These are phyloP conservation scores for Xanthoconium stramineum DNA, from an alignment of 768 basidiomycete genomes.

Conservation along the genomic window DNA sequence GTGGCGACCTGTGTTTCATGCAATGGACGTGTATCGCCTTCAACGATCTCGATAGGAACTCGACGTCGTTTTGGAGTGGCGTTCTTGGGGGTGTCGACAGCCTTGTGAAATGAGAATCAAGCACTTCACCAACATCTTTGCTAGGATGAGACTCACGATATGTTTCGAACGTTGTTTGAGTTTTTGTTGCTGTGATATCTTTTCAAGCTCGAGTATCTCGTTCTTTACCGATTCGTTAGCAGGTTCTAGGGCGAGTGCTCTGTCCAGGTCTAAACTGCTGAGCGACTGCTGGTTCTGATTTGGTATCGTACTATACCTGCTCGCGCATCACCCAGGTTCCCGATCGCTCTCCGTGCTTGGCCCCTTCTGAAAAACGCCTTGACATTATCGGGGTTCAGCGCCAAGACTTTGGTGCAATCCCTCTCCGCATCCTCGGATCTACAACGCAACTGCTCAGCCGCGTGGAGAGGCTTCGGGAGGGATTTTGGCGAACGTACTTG, in stretches of 20 bases:
- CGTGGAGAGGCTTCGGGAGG: not conserved
- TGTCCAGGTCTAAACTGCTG: conserved; percentile 52
- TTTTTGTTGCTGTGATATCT: conserved; percentile 32
- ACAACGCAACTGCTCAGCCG: conserved; percentile 1
- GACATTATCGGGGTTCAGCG: conserved; percentile 54
- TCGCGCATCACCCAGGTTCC: conserved; percentile 54
- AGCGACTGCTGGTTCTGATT: not conserved
- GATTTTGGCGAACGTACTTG: conserved; percentile 63
- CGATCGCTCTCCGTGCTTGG: conserved; percentile 63
- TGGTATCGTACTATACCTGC: conserved; percentile 40
- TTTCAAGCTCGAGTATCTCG: conserved; percentile 55
- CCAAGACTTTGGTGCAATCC: conserved; percentile 69
- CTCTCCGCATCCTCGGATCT: conserved; percentile 79
- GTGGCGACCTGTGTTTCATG: not conserved
- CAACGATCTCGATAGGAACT: conserved; percentile 62
- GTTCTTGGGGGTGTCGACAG: not conserved
- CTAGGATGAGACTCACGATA: conserved; percentile 9
- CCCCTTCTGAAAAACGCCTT: conserved; percentile 80
- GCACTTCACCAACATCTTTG: not conserved
- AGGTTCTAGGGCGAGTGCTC: conserved; percentile 60
- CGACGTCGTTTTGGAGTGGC: conserved; percentile 46
- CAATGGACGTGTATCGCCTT: conserved; percentile 24
- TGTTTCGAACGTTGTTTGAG: conserved; percentile 36
- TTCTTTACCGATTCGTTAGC: conserved; percentile 57
- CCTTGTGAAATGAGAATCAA: conserved; percentile 12